Evolutionary conservation across 768 basidiomycete species (phyloP).

Genomic region (Coprinellus aureogranulatus): DNA sequence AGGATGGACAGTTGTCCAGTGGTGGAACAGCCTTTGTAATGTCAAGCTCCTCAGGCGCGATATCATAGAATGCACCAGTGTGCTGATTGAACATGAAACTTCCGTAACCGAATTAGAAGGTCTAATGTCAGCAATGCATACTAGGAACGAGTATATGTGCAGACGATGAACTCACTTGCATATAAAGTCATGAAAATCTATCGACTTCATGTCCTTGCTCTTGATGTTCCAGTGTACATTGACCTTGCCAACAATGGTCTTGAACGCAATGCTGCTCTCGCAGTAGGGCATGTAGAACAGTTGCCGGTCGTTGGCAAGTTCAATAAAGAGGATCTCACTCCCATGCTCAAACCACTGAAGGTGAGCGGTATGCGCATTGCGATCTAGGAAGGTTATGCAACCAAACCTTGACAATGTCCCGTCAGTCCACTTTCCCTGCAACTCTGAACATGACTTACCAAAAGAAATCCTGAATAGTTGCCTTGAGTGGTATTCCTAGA

Average conservation of each 20-base stretch:
- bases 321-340: constrained; percentile 55
- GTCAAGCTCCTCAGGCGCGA: constrained; percentile 29
- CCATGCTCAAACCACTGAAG: constrained; percentile 77
- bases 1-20: constrained; percentile 55
- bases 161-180: constrained; percentile 57
- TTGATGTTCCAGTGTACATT: constrained; percentile 33
- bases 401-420: no score
- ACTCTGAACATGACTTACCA: neutral
- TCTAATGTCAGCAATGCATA: neutral
- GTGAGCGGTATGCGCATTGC: constrained; percentile 47
- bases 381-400: constrained; percentile 53
- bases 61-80: constrained; percentile 44
- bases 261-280: constrained; percentile 33
- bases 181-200: constrained; percentile 45
- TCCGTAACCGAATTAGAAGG: no score
- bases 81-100: constrained; percentile 50
- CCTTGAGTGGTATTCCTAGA: neutral
- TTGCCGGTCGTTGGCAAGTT: constrained; percentile 62
- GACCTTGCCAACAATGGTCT: constrained; percentile 48
- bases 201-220: constrained; percentile 20
- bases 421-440: no score
- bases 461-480: constrained; percentile 1
- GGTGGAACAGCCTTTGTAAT: constrained; percentile 19
- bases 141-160: neutral
- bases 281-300: constrained; percentile 62